Evolutionary conservation across 2,329 filamentous ascomycete species (phyloP).

Genomic region (Magnaporthiopsis poae): DNA sequence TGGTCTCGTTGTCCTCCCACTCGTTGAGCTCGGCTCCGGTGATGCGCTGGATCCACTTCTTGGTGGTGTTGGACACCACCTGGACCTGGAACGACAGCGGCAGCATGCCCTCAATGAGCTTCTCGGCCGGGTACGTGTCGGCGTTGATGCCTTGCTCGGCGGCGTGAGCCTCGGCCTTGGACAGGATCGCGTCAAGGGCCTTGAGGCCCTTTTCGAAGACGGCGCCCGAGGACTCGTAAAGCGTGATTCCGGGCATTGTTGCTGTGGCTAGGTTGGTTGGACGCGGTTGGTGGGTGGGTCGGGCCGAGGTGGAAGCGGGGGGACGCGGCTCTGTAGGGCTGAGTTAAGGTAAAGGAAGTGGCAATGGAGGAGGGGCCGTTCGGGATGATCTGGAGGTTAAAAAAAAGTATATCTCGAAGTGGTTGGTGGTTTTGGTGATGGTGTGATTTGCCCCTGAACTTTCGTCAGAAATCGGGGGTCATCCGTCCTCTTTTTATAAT

Average conservation of each 20-base stretch:
- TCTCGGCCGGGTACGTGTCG: constrained; percentile 16
- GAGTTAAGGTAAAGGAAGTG: background rate
- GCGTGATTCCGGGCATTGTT: constrained; percentile 20
- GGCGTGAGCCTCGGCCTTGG: constrained; percentile 21
- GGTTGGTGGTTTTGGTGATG: background rate
- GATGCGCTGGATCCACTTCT: constrained; percentile 20
- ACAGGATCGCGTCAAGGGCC: constrained; percentile 20
- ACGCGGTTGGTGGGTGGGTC: background rate
- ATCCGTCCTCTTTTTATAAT: background rate
- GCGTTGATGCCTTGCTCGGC: constrained; percentile 18
- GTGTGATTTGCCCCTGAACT: background rate
- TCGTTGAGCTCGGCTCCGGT: constrained; percentile 16
- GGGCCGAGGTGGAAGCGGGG: too few relatives aligned
- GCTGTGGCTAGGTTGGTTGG: background rate
- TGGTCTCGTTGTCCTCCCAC: constrained; percentile 23
- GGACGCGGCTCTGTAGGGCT: background rate
- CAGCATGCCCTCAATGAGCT: constrained; percentile 25
- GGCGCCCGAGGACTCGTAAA: constrained; percentile 22
- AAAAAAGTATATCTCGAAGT: background rate
- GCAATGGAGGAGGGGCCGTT: accelerated
- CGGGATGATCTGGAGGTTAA: background rate
- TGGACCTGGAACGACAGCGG: constrained; percentile 27
- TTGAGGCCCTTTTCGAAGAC: constrained; percentile 18
- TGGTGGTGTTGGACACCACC: constrained; percentile 20
- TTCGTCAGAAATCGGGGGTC: background rate